These are phyloP conservation scores for Globisporangium alternatum DNA, from an alignment of 352 stramenopile genomes.

Conservation along the genomic window DNA sequence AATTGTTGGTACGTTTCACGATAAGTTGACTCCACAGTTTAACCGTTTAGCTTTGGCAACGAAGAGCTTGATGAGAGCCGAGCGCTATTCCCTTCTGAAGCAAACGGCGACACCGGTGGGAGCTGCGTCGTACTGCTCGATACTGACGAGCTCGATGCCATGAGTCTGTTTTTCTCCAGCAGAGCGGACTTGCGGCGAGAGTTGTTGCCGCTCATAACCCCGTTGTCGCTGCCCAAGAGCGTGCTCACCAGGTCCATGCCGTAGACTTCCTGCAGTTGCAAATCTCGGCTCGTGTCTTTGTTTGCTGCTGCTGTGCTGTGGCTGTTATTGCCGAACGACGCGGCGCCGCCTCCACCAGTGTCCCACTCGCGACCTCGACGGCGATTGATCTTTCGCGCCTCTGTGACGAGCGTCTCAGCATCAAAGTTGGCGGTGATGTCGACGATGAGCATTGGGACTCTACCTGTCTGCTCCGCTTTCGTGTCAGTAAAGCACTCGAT, in stretches of 20 bases:
- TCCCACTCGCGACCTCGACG: constrained; percentile 8
- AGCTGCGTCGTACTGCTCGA: not conserved
- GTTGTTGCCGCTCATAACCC: not conserved
- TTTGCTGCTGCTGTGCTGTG: constrained; percentile 8
- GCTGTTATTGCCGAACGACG: constrained; percentile 9
- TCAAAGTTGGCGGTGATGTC: constrained; percentile 54
- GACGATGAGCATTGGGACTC: constrained; percentile 32
- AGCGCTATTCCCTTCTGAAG: not conserved
- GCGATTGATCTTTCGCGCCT: constrained; percentile 26
- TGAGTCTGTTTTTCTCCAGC: constrained; percentile 13
- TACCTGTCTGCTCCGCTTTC: constrained; percentile 9
- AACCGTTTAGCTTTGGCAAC: constrained; percentile 14
- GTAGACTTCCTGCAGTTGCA: constrained; percentile 53
- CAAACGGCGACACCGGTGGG: not conserved
- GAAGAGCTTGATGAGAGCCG: constrained; percentile 13
- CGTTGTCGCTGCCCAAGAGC: constrained; percentile 26
- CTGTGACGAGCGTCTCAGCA: constrained; percentile 28
- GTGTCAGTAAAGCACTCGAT: constrained; percentile 50
- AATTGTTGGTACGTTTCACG: not conserved
- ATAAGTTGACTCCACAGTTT: not conserved
- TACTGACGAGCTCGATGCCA: not conserved
- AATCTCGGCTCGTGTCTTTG: constrained; percentile 25
- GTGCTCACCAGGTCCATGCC: constrained; percentile 55
- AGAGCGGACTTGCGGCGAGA: constrained; percentile 1
- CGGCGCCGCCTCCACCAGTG: constrained; percentile 7